Conservation (phyloP, 2,329 filamentous ascomycete species). For the Cladosporium sp. region DNA sequence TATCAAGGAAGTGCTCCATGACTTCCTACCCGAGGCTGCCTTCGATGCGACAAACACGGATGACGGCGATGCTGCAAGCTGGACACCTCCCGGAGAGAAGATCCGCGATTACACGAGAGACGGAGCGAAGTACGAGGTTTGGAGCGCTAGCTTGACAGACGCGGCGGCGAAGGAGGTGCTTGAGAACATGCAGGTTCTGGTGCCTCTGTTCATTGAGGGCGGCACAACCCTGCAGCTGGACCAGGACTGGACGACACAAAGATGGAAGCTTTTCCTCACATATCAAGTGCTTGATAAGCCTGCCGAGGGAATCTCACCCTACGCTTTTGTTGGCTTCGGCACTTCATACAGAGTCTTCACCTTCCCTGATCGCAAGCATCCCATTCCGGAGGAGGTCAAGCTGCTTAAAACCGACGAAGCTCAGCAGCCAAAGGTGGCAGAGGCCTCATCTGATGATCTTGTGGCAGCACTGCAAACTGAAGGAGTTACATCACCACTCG, state of each 20-base stretch:
- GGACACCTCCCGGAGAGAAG: constrained; percentile 74
- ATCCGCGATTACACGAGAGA: constrained; percentile 63
- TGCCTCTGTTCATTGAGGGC: constrained; percentile 88
- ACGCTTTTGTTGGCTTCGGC: constrained; percentile 83
- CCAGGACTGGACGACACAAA: constrained; percentile 69
- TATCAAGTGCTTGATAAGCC: constrained; percentile 31
- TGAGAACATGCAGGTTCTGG: constrained; percentile 77
- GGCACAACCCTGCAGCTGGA: constrained; percentile 75
- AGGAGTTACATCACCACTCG: constrained; percentile 49
- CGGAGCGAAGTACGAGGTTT: constrained; percentile 75
- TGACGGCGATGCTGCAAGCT: constrained; percentile 50
- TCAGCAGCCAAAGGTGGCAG: not conserved
- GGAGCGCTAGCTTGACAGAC: constrained; percentile 74
- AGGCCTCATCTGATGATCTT: not conserved
- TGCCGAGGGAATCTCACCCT: constrained; percentile 52
- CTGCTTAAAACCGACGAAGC: not conserved
- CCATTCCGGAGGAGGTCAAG: not conserved
- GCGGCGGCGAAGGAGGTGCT: constrained; percentile 69
- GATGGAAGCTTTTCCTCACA: constrained; percentile 91
- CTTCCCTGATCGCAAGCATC: constrained; percentile 32
- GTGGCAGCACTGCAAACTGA: not conserved
- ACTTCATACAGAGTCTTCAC: constrained; percentile 82
- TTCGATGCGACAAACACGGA: constrained; percentile 26
- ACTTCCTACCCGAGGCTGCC: constrained; percentile 68
- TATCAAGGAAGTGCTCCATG: constrained; percentile 63